Base-by-base conservation (phyloP, 106 monocot species). In the Hemerocallis citrina region DNA sequence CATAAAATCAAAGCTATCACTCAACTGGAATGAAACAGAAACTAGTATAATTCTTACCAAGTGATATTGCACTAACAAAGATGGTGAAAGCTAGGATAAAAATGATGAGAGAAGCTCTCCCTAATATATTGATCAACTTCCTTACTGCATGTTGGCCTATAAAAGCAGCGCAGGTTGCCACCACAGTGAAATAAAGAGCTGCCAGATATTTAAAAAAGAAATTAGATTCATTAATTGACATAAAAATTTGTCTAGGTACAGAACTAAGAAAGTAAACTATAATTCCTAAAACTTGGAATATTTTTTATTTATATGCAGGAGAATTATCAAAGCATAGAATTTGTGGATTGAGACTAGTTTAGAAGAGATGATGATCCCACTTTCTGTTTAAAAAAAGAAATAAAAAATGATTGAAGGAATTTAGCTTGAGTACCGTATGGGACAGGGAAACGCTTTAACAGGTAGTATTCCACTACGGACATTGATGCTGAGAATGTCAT, bases 1-100 rank as follows among this genome's bases (percentile, higher is more conserved):
- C 85, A 88, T 33, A 93, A 88, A 48, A 81, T 93, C 61, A 64
- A 88, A 34, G 93, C 76, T 55, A n/a, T n/a, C n/a, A n/a, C n/a
- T n/a, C n/a, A n/a, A n/a, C n/a, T n/a, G n/a, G n/a, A n/a, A n/a
- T n/a, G n/a, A 93, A 57, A 8, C 88, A 8, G 25, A 27, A 43
- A 46, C 23, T 10, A 15, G 32, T 25, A 44, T 28, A 14, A 35
- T 65, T 6, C 35, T 54, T 63, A 85, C 85, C 85, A 32, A 85
- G 51, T 59, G 85, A 85, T 61, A 85, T 68, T 24, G 85, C 85
- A 48, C 85, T 80, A 28, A 85, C 76, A 69, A 85, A 85, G 52
- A 85, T 85, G 41, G 80, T 85, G 70, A 73, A 79, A 31, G 85
- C 80, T 27, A 85, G 59, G 66, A 85, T 85, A 47, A 85, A 85